Percentiles rank a stretch among this genome's conserved stretches.
Evolutionary conservation across 495 filamentous ascomycete genomes (phyloP).

Genomic region (Acidiella bohemica): DNA sequence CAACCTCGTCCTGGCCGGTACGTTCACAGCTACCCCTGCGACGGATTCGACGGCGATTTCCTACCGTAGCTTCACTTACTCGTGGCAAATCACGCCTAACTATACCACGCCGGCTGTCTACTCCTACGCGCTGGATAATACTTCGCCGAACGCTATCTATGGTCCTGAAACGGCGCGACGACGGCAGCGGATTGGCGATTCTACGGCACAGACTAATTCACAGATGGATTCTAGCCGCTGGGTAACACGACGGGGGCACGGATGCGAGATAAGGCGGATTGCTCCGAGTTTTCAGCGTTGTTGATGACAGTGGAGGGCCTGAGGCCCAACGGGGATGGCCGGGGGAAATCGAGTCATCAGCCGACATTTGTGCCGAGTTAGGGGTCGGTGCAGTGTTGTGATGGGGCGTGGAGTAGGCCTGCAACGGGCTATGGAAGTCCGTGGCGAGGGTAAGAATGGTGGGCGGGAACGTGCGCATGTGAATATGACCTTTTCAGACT

Average conservation of each 20-base stretch:
- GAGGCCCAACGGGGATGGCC: slow-evolving; percentile 1
- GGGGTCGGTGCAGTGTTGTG: neutral
- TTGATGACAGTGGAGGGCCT: slow-evolving; percentile 7
- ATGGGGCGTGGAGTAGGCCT: neutral
- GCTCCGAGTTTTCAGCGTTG: neutral
- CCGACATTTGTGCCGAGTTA: slow-evolving; percentile 7
- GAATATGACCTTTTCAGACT: too few species aligned
- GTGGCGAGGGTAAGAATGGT: neutral
- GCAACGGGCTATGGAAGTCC: neutral
- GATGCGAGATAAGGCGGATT: slow-evolving; percentile 7
- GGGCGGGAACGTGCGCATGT: too few species aligned
- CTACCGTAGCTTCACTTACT: slow-evolving; percentile 12
- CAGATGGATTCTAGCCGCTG: slow-evolving; percentile 1
- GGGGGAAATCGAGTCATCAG: slow-evolving; percentile 4
- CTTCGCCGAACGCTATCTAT: slow-evolving; percentile 3
- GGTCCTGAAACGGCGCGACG: slow-evolving; percentile 17
- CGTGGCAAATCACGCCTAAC: slow-evolving; percentile 8
- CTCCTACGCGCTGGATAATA: slow-evolving; percentile 2
- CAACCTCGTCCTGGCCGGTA: slow-evolving; percentile 9
- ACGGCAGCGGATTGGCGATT: slow-evolving; percentile 7
- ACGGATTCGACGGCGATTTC: neutral
- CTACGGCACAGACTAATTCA: slow-evolving; percentile 1
- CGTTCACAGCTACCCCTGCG: neutral
- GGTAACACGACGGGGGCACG: neutral
- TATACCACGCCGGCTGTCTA: slow-evolving; percentile 6